These are phyloP conservation scores for Podosphaera leucotricha DNA, from an alignment of 2,329 filamentous ascomycete species.

Conservation along the genomic window DNA sequence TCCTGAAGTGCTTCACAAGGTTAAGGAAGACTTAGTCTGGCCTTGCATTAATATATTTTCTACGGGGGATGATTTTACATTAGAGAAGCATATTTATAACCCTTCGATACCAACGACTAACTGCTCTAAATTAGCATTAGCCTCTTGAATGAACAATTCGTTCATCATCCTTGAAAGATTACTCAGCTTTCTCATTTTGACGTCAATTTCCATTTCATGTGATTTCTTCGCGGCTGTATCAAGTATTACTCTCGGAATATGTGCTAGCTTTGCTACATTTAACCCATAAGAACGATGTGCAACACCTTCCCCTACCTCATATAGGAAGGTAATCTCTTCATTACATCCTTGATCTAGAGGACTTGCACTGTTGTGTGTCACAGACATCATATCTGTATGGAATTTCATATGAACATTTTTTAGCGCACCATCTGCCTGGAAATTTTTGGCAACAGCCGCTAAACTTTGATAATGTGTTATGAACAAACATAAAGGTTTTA, in stretches of 20 bases:
- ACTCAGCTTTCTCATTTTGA: slow-evolving; percentile 35
- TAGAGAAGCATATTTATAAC: slow-evolving; percentile 18
- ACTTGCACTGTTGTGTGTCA: slow-evolving; percentile 4
- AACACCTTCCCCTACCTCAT: slow-evolving; percentile 75
- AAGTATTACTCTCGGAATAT: slow-evolving; percentile 52
- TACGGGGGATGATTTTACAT: neutral
- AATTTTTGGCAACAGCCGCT: slow-evolving; percentile 41
- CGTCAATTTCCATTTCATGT: slow-evolving; percentile 51
- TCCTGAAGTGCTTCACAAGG: neutral
- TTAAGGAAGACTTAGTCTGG: neutral
- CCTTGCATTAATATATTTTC: neutral
- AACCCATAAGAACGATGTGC: slow-evolving; percentile 86
- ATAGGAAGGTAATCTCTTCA: slow-evolving; percentile 78
- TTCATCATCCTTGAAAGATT: slow-evolving; percentile 12
- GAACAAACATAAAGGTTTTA: slow-evolving; percentile 65
- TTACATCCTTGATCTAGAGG: slow-evolving; percentile 21
- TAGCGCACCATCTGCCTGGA: slow-evolving; percentile 35
- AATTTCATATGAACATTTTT: slow-evolving; percentile 69
- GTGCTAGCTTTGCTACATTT: slow-evolving; percentile 74
- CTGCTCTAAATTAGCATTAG: slow-evolving; percentile 3
- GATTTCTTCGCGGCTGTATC: slow-evolving; percentile 64
- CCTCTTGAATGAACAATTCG: slow-evolving; percentile 7
- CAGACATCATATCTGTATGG: neutral
- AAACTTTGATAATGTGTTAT: slow-evolving; percentile 95
- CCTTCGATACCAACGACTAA: slow-evolving; percentile 27